Base-by-base conservation (phyloP, 768 basidiomycete genomes). In the Rhizopogon vesiculosus region DNA sequence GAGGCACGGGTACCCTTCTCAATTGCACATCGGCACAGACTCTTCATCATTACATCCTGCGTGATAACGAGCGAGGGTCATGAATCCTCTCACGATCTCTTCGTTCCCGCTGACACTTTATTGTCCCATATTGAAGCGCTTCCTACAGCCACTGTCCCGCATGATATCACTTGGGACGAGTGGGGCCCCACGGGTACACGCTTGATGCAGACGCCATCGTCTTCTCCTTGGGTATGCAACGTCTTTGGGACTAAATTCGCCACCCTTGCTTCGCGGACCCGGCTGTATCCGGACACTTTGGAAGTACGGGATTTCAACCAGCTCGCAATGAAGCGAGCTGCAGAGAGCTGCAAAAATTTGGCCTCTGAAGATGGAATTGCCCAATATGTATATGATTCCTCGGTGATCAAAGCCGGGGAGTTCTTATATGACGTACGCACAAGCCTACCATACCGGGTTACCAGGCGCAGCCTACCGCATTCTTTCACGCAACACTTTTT, bases 211-310 rank as follows among this genome's bases (percentile, higher is more conserved):
- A 66, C 67, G 7, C 65, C 67, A 39, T 74, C 67, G 19, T 76
- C 78, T 12, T 59, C 64, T 25, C 64, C 73, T n/a, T 85, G 83
- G 83, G 80, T 82, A 7, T 85, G 83, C 68, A 82, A 81, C 59
- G 76, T 83, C 18, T 76, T 74, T 60, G 83, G 82, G 19, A 72
- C 72, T 28, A 75, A 72, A 56, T 81, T 74, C 51, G 76, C 73
- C 57, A 72, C 57, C 45, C 70, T 60, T 40, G 55, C 35, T 33
- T 38, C 28, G 42, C 62, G 22, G 43, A 53, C 28, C 1, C 45
- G 54, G 41, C 58, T 45, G 31, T 33, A 16, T 41, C 52, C 61
- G 45, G 64, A 61, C 52, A 61, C 48, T 41, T 58, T 77, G 61
- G 69, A 75, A 43, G 60, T 83, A 33, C 79, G 76, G 63, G 82